phyloP scores from a whole-genome alignment of 768 basidiomycete species.

The Mrakia frigida region DNA sequence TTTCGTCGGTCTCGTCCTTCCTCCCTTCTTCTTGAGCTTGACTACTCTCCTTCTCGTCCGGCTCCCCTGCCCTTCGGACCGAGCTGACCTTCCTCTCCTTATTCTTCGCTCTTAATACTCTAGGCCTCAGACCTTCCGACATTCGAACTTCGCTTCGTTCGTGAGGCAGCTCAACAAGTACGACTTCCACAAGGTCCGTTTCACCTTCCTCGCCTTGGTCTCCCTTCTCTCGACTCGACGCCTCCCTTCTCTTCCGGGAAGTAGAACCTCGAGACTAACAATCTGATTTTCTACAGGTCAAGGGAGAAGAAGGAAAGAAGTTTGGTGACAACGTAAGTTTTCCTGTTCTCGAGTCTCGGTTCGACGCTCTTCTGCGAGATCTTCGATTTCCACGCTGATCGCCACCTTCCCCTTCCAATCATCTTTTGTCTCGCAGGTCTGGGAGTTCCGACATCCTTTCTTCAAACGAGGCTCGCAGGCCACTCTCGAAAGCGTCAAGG shows the following conservation, averaged over 20 bases:
- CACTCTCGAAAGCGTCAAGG: conserved; percentile 56
- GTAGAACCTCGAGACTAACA: background rate
- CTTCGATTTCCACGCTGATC: background rate
- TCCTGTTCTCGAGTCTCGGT: background rate
- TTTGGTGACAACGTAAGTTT: conserved; percentile 57
- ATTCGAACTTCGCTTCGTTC: conserved; percentile 88
- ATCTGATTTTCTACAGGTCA: conserved; percentile 48
- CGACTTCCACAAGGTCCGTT: conserved; percentile 80
- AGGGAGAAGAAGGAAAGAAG: conserved; percentile 75
- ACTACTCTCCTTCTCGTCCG: background rate
- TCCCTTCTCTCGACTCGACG: conserved; percentile 36
- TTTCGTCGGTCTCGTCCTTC: background rate
- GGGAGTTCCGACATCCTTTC: conserved; percentile 51
- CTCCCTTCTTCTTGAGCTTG: background rate
- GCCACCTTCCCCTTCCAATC: background rate
- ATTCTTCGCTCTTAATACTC: background rate
- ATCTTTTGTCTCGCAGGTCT: conserved; percentile 36
- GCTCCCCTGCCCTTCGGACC: conserved; percentile 54
- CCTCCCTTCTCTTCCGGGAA: too few species aligned
- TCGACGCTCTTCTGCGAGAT: background rate
- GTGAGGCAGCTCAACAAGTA: conserved; percentile 94
- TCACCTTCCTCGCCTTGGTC: conserved; percentile 37
- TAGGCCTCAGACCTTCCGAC: conserved; percentile 80
- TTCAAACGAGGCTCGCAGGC: conserved; percentile 56
- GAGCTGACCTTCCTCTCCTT: conserved; percentile 66